Evolutionary conservation across 2,329 filamentous ascomycete genomes (phyloP).

Genomic region (Claviceps capensis): DNA sequence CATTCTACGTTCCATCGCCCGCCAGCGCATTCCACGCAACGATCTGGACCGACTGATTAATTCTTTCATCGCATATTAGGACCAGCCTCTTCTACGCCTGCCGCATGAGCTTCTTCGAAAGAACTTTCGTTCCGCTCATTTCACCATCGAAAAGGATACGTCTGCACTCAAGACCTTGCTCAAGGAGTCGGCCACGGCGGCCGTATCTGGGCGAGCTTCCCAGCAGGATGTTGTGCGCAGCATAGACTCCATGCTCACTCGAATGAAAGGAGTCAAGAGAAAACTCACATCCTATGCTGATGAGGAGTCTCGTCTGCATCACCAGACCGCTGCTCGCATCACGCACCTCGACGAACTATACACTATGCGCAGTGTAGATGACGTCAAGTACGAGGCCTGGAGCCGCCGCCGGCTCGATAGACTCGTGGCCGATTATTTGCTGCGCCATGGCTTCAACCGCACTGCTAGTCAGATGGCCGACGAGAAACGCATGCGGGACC

Average conservation of each 20-base stretch:
- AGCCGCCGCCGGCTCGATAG: constrained; percentile 68
- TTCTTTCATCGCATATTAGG: constrained; percentile 33
- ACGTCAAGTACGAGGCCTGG: constrained; percentile 92
- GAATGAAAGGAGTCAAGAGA: constrained; percentile 76
- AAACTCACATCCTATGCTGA: constrained; percentile 67
- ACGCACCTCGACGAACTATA: constrained; percentile 72
- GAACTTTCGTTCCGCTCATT: constrained; percentile 81
- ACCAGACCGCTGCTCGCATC: constrained; percentile 62
- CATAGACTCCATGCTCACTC: constrained; percentile 72
- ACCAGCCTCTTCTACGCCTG: constrained; percentile 85
- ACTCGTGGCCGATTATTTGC: constrained; percentile 80
- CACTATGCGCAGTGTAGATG: constrained; percentile 64
- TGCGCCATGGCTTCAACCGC: constrained; percentile 68
- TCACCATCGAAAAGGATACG: constrained; percentile 59
- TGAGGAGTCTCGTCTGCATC: constrained; percentile 67
- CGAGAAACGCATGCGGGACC: constrained; percentile 61
- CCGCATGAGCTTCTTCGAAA: constrained; percentile 86
- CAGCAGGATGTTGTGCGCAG: constrained; percentile 63
- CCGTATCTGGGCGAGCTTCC: constrained; percentile 46
- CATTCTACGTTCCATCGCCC: neutral
- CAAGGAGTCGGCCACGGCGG: constrained; percentile 51
- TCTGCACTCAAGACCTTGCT: constrained; percentile 46
- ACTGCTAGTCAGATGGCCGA: constrained; percentile 63
- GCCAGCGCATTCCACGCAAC: neutral
- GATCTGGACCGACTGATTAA: neutral